Percentiles rank a stretch among this genome's conserved stretches.
Evolutionary conservation across 1,284 basidiomycete species (phyloP).

Genomic region (Moesziomyces sp.): DNA sequence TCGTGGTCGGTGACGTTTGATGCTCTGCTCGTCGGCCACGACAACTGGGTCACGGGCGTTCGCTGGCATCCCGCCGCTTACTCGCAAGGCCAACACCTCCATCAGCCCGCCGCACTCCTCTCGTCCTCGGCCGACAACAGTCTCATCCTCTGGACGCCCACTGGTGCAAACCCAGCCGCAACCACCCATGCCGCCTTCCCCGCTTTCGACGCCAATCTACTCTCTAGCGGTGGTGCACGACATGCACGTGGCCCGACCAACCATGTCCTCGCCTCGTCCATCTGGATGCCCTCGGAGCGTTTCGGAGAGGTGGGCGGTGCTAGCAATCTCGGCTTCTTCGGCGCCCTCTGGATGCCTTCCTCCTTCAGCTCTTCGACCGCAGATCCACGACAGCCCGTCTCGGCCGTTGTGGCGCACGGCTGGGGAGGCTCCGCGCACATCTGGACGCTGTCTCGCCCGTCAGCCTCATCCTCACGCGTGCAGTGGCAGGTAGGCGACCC

Average conservation of each 20-base stretch:
- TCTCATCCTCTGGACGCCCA: constrained; percentile 64
- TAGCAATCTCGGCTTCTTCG: constrained; percentile 62
- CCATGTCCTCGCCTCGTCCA: constrained; percentile 43
- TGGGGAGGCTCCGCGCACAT: constrained; percentile 64
- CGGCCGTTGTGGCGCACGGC: constrained; percentile 57
- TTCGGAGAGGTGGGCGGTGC: constrained; percentile 65
- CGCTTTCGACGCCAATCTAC: constrained; percentile 71
- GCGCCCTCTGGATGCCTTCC: constrained; percentile 57
- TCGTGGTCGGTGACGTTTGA: constrained; percentile 61
- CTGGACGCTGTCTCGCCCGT: constrained; percentile 28
- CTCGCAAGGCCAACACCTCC: background rate
- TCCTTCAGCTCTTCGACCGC: background rate
- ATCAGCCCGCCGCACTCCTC: constrained; percentile 62
- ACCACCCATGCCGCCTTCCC: constrained; percentile 20
- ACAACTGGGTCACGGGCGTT: constrained; percentile 62
- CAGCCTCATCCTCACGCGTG: constrained; percentile 3
- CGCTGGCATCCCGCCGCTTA: constrained; percentile 54
- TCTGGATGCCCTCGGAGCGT: constrained; percentile 63
- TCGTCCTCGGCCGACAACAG: constrained; percentile 63
- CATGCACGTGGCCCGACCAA: constrained; percentile 57
- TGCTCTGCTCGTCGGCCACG: constrained; percentile 63
- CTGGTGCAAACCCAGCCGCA: constrained; percentile 6
- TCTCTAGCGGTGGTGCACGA: constrained; percentile 35
- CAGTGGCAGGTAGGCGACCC: constrained; percentile 34
- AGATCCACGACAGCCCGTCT: constrained; percentile 6